Evolutionary conservation across 306 rosid species (phyloP).

Genomic region (Quercus ilex): DNA sequence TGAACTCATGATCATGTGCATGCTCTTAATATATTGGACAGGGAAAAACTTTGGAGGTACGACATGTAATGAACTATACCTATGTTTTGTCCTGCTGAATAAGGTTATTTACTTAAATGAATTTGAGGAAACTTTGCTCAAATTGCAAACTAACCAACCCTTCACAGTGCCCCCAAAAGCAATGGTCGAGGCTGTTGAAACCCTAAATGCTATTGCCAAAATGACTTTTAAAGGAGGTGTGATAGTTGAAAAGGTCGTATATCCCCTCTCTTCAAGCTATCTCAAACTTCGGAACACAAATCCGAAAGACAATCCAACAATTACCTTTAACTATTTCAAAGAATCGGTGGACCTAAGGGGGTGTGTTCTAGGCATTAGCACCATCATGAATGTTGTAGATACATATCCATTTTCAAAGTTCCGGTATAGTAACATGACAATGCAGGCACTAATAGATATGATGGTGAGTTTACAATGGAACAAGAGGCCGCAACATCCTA

Average conservation of each 20-base stretch:
- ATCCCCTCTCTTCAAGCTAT: not conserved
- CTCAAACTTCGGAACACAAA: conserved; percentile 45
- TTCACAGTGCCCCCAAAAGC: conserved; percentile 20
- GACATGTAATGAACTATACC: no score
- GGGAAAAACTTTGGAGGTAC: no score
- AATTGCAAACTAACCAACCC: conserved; percentile 38
- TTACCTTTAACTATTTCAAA: conserved; percentile 72
- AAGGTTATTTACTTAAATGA: no score
- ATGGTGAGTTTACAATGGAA: conserved; percentile 46
- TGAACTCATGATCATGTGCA: no score
- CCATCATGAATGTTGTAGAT: conserved; percentile 50
- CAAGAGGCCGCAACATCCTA: conserved; percentile 50
- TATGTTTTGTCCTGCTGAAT: no score
- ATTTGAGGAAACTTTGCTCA: not conserved
- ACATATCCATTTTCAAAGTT: conserved; percentile 56
- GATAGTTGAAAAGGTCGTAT: no score
- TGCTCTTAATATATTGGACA: no score
- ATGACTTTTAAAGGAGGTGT: no score
- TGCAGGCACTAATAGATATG: conserved; percentile 32
- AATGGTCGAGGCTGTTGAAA: not conserved
- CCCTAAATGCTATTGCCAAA: no score
- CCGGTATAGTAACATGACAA: conserved; percentile 27
- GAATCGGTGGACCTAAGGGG: conserved; percentile 56
- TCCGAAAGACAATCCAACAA: conserved; percentile 55
- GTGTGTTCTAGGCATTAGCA: conserved; percentile 67